A percentile compares a stretch with the other conserved stretches of the same genome.
phyloP scores from a whole-genome alignment of 805 yeast species.

The Saturnispora sekii region DNA sequence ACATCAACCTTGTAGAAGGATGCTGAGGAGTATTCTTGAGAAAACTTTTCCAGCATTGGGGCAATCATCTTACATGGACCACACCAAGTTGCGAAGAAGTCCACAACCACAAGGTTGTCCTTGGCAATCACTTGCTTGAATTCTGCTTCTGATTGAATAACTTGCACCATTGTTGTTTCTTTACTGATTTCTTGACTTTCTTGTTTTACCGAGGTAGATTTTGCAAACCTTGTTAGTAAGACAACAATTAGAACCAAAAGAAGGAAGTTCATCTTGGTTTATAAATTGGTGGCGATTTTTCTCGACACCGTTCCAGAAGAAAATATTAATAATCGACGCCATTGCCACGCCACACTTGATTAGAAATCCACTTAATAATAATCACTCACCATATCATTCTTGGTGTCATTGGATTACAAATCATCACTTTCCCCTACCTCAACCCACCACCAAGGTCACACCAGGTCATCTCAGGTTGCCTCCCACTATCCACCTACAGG shows the following conservation, averaged over 20 bases:
- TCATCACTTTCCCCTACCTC: no score
- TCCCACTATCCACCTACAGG: no score
- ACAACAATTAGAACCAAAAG: slow-evolving; percentile 17
- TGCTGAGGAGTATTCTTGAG: slow-evolving; percentile 54
- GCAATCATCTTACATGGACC: slow-evolving; percentile 98
- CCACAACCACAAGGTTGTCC: slow-evolving; percentile 73
- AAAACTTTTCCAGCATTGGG: slow-evolving; percentile 80
- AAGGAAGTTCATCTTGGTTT: neutral
- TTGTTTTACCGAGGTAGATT: slow-evolving; percentile 2
- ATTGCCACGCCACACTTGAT: no score
- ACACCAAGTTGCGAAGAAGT: slow-evolving; percentile 97
- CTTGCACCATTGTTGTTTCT: slow-evolving; percentile 39
- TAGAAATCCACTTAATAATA: no score
- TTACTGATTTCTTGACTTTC: neutral
- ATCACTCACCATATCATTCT: no score
- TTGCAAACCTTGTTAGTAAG: slow-evolving; percentile 19
- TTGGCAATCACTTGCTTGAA: slow-evolving; percentile 57
- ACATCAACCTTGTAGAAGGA: slow-evolving; percentile 87
- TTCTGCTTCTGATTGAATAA: slow-evolving; percentile 38
- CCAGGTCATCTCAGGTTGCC: no score
- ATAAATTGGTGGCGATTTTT: no score
- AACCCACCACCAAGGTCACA: no score
- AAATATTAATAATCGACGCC: no score
- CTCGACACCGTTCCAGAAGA: no score
- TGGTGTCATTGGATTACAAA: no score